A percentile compares a stretch with the other conserved stretches of the same genome.
Evolutionary conservation across 768 basidiomycete species (phyloP).

Genomic region (Leccinellum albellum): DNA sequence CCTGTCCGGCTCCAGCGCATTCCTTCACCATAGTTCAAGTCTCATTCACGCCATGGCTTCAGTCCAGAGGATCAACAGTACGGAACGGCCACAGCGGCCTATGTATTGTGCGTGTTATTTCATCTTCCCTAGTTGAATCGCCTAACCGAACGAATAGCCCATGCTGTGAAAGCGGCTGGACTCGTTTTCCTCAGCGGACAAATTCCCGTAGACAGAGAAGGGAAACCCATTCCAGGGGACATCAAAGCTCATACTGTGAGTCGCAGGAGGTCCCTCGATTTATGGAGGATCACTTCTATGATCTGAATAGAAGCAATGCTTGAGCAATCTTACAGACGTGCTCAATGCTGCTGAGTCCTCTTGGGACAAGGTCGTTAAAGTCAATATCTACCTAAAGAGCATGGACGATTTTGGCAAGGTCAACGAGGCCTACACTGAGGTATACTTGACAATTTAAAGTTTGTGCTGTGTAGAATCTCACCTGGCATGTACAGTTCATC

Average conservation of each 20-base stretch:
- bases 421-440: conserved; percentile 58
- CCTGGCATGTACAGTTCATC: conserved; percentile 32
- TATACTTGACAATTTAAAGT: conserved; percentile 20
- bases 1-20: not conserved
- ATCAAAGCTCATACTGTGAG: conserved; percentile 58
- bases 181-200: conserved; percentile 62
- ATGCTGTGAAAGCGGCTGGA: conserved; percentile 54
- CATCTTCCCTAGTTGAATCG: not conserved
- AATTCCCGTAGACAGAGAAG: conserved; percentile 47
- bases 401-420: conserved; percentile 55
- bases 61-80: conserved; percentile 53
- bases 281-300: not conserved
- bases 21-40: not conserved
- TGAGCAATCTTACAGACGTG: conserved; percentile 52
- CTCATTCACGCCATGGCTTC: conserved; percentile 35
- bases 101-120: conserved; percentile 10
- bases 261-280: not conserved
- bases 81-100: conserved; percentile 35
- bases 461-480: not conserved
- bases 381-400: conserved; percentile 60
- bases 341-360: conserved; percentile 52
- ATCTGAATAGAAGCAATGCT: conserved; percentile 47
- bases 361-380: conserved; percentile 55
- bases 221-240: conserved; percentile 50
- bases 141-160: conserved; percentile 34